phyloP scores from a whole-genome alignment of 768 basidiomycete genomes.

The Plicaturopsis crispa region DNA sequence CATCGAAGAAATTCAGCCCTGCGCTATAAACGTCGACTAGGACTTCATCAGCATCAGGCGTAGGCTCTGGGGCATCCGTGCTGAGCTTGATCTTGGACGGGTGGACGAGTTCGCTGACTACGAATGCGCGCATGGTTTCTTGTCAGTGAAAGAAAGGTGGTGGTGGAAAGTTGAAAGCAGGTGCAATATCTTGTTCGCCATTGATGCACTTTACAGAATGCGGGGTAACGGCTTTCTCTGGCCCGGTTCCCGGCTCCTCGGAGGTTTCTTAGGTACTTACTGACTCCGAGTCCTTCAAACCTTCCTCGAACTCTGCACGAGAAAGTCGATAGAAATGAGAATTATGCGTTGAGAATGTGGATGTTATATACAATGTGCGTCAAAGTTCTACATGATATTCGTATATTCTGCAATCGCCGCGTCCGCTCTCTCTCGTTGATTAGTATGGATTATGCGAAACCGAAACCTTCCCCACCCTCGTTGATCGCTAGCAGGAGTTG shows the following conservation, averaged over 20 bases:
- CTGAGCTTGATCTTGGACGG: slow-evolving; percentile 55
- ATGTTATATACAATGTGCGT: too few species aligned
- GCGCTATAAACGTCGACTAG: slow-evolving; percentile 72
- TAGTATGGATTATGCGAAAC: slow-evolving; percentile 46
- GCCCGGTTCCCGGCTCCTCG: too few species aligned
- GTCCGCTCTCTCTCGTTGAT: too few species aligned
- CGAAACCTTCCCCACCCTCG: slow-evolving; percentile 95
- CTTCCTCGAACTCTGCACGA: too few species aligned
- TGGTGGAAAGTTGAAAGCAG: neutral
- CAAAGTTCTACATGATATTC: too few species aligned
- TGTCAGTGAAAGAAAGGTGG: neutral
- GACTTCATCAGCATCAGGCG: slow-evolving; percentile 42
- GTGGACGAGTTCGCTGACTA: slow-evolving; percentile 62
- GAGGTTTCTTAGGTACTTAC: too few species aligned
- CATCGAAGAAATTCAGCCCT: slow-evolving; percentile 75
- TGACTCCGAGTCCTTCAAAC: too few species aligned
- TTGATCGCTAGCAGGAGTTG: slow-evolving; percentile 88
- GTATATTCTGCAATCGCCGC: too few species aligned
- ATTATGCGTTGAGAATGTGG: too few species aligned
- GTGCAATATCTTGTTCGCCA: neutral
- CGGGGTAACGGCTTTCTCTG: too few species aligned
- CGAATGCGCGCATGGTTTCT: slow-evolving; percentile 66
- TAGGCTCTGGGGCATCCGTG: slow-evolving; percentile 52
- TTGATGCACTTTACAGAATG: too few species aligned
- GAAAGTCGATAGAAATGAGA: too few species aligned